These are phyloP conservation scores for Candida lessepsii DNA, from an alignment of 805 yeast genomes.

Conservation along the genomic window DNA sequence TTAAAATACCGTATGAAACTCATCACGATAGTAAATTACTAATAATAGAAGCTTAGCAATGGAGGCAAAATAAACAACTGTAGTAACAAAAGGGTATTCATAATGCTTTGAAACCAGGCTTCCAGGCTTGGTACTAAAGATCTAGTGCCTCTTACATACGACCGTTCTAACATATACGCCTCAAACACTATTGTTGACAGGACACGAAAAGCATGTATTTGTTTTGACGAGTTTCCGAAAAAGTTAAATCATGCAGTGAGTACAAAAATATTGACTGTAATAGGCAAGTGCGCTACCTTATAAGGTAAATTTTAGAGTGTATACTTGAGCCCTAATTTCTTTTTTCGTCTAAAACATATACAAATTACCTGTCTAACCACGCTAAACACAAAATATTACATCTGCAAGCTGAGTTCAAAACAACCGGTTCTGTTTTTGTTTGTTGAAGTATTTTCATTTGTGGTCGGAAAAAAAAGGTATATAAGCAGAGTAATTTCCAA, in stretches of 20 bases:
- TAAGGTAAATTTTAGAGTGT: background rate
- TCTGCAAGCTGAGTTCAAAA: no score
- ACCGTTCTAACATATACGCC: slow-evolving; percentile 7
- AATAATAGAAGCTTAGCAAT: no score
- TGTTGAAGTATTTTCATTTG: background rate
- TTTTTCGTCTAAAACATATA: slow-evolving; percentile 3
- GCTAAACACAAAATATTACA: background rate
- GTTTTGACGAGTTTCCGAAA: background rate
- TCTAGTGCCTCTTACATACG: background rate
- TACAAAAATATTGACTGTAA: background rate
- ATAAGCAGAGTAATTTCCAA: slow-evolving; percentile 1
- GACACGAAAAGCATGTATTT: slow-evolving; percentile 1
- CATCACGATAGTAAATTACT: no score
- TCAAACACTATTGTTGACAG: background rate
- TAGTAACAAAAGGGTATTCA: background rate
- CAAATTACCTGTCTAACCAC: background rate
- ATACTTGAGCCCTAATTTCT: slow-evolving; percentile 1
- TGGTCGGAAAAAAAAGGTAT: slow-evolving; percentile 4
- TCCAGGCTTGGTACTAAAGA: background rate
- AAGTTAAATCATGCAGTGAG: no score
- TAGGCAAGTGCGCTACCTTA: background rate
- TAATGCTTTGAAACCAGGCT: background rate
- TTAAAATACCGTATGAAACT: no score
- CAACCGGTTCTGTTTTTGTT: slow-evolving; percentile 6
- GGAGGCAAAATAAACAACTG: slow-evolving; percentile 1